These are phyloP conservation scores for Oryza meridionalis DNA, from an alignment of 176 grass and related monocot genomes.

Conservation along the genomic window DNA sequence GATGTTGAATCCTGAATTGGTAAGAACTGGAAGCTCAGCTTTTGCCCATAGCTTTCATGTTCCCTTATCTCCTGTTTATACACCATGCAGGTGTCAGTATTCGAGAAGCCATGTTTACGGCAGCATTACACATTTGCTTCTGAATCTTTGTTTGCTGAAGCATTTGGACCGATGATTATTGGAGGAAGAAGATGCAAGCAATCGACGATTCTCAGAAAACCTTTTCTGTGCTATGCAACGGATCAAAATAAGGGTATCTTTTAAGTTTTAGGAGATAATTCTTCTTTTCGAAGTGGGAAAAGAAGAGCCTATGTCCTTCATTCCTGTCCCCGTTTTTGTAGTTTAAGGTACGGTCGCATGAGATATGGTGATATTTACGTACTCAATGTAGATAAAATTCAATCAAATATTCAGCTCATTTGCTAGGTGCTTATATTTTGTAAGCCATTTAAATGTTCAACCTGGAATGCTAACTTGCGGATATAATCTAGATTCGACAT, in stretches of 20 bases:
- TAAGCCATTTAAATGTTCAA: too few species aligned
- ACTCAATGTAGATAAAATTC: background rate
- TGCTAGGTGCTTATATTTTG: background rate
- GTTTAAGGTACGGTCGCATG: background rate
- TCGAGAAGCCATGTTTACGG: background rate
- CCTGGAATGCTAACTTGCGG: too few species aligned
- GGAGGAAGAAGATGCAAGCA: conserved; percentile 56
- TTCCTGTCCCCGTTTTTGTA: background rate
- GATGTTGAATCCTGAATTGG: background rate
- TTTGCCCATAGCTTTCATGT: background rate
- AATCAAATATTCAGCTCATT: background rate
- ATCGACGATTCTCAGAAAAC: background rate
- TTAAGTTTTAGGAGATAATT: background rate
- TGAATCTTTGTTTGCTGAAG: too few species aligned
- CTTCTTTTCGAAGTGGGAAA: background rate
- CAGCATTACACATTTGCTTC: background rate
- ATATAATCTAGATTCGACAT: too few species aligned
- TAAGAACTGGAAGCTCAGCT: background rate
- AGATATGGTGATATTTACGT: background rate
- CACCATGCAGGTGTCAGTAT: background rate
- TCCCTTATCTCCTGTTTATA: background rate
- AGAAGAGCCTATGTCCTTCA: background rate
- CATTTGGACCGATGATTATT: background rate
- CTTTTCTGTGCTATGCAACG: too few species aligned
- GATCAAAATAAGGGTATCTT: too few species aligned